Base-by-base conservation (phyloP, 495 filamentous ascomycete species). In the Penicillium malachiteum region DNA sequence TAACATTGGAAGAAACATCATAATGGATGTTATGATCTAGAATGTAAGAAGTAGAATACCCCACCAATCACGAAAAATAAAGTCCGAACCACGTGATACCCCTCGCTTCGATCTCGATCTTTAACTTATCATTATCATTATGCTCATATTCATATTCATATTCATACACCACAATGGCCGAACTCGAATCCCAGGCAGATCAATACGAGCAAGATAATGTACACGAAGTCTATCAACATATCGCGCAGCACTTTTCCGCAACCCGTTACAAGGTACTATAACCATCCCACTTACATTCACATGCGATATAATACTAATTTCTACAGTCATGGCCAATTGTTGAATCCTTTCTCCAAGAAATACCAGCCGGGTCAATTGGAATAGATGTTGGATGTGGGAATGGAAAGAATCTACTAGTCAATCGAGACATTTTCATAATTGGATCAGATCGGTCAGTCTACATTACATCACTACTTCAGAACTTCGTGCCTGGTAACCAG, bases 361-460 rank as follows among this genome's bases (percentile, higher is more conserved):
- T 88, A 32, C 68, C 78, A 5, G 76, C 82, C 26, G 93, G 92
- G 13, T 80, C 90, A n/a, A 73, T 97, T 34, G 94, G 94, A 7
- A 75, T 97, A 18, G 94, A 98, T 71, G 81, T 97, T 55, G 79
- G 79, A 44, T 97, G 94, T 72, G 94, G 94, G 49, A 98, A 98
- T 76, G 94, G 94, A 58, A 98, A 98, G 76, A 96, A 97, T 66
- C 74, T 97, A 44, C 72, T 80, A 39, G 89, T 95, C 37, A 96
- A 94, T 70, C 80, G 72, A 16, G 77, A 85, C 59, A 72, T 97
- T 30, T 91, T 87, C 71, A 91, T 97, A 56, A 63, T 98, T 49
- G 94, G 84, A 35, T 93, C 88, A 48, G 94, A 98, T 79, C 81
- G 93, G 78, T 95, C 71, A 26, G 80, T 70, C 26, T 46, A 43